Conservation (phyloP, 2,329 filamentous ascomycete genomes). For the Penicillium hordei region DNA sequence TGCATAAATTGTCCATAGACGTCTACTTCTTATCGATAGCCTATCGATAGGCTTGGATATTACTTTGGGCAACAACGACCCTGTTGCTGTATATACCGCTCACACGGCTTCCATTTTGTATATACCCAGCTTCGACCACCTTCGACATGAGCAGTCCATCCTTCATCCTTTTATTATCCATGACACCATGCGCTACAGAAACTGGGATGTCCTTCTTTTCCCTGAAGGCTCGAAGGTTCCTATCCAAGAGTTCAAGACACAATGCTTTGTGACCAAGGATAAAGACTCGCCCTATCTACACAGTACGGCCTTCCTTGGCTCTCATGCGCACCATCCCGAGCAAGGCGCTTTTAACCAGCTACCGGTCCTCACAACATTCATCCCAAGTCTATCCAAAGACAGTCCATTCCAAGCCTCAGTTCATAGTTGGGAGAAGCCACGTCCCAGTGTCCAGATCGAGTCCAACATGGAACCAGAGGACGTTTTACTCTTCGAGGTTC, state of each 20-base stretch:
- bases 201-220: conserved; percentile 85
- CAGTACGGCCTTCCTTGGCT: conserved; percentile 42
- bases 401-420: conserved; percentile 70
- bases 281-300: conserved; percentile 55
- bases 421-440: conserved; percentile 68
- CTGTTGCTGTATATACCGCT: background rate
- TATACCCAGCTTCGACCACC: background rate
- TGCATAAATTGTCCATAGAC: background rate
- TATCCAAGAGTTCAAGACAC: conserved; percentile 77
- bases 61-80: background rate
- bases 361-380: conserved; percentile 70
- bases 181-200: conserved; percentile 71
- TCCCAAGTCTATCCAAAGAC: conserved; percentile 62
- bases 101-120: background rate
- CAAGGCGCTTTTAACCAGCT: conserved; percentile 43
- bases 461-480: conserved; percentile 58
- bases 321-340: conserved; percentile 24
- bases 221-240: conserved; percentile 67
- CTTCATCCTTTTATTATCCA: background rate
- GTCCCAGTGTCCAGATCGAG: conserved; percentile 58
- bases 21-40: background rate
- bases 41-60: background rate
- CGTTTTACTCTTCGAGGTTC: conserved; percentile 61
- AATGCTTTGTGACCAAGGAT: conserved; percentile 66
- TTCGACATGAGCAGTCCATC: background rate